Conservation (phyloP, 2,329 filamentous ascomycete species). For the Aspergillus awamori region DNA sequence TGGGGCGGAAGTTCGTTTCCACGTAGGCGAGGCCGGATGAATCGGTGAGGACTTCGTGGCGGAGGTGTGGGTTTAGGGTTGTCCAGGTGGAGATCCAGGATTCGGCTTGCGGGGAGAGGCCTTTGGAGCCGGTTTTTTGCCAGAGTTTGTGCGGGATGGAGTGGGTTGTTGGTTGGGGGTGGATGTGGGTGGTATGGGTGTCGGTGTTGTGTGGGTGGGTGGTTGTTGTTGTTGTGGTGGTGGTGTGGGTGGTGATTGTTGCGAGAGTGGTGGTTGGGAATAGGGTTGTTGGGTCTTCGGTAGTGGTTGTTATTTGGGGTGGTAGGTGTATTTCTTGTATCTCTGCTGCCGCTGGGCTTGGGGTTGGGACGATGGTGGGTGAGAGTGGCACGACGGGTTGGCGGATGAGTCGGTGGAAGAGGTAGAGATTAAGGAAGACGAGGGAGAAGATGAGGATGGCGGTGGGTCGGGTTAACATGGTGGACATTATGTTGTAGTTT, state of each 20-base stretch:
- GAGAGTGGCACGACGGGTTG: conserved; percentile 13
- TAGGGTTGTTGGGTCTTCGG: not conserved
- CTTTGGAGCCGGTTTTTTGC: conserved; percentile 20
- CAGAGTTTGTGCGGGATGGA: conserved; percentile 17
- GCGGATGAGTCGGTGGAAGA: conserved; percentile 16
- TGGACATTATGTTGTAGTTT: not conserved
- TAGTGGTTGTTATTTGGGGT: not conserved
- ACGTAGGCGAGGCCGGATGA: conserved; percentile 36
- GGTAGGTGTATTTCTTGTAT: no score
- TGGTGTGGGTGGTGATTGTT: not conserved
- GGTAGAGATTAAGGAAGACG: conserved; percentile 18
- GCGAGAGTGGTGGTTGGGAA: not conserved
- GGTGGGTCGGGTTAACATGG: conserved; percentile 10
- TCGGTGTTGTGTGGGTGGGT: conserved; percentile 1
- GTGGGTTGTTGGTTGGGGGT: not conserved
- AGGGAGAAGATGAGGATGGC: conserved; percentile 11
- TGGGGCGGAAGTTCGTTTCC: conserved; percentile 31
- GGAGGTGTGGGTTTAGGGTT: conserved; percentile 33
- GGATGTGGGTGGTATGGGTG: not conserved
- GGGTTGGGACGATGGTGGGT: conserved; percentile 2
- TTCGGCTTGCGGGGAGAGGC: conserved; percentile 7
- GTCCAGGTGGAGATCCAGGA: conserved; percentile 29
- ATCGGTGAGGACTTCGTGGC: conserved; percentile 38
- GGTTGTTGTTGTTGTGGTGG: not conserved
- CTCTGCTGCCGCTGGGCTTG: not conserved